phyloP scores from a whole-genome alignment of 139 green algal genomes.

The Chlorella vulgaris region DNA sequence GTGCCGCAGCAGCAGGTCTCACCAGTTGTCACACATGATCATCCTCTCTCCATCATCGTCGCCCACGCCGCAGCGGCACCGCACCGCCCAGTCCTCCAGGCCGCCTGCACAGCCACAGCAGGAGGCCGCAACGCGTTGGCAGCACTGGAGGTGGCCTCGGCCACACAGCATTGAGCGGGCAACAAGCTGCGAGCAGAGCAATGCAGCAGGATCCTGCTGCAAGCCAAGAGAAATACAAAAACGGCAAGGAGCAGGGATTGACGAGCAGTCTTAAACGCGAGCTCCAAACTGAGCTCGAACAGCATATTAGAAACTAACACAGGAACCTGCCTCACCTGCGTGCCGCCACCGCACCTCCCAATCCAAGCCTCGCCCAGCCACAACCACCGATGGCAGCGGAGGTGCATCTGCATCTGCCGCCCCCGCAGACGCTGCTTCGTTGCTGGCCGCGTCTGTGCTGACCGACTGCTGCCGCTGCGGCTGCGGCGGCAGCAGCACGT shows the following conservation, averaged over 20 bases:
- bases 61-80: conserved; percentile 74
- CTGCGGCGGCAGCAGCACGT: conserved; percentile 6
- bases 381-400: background rate
- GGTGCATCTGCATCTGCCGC: background rate
- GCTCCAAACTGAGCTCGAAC: no score
- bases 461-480: background rate
- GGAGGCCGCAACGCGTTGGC: background rate
- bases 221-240: background rate
- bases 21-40: conserved; percentile 91
- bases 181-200: background rate
- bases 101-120: conserved; percentile 56
- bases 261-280: no score
- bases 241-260: no score
- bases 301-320: background rate
- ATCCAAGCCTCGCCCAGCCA: conserved; percentile 42
- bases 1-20: background rate
- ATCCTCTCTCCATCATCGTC: conserved; percentile 98
- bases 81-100: conserved; percentile 89
- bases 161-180: no score
- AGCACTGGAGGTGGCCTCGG: no score
- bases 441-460: background rate
- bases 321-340: conserved; percentile 25
- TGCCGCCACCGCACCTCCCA: conserved; percentile 49
- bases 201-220: background rate
- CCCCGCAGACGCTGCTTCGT: background rate